phyloP scores from a whole-genome alignment of 257 asterid species.

The Jacaranda mimosifolia region DNA sequence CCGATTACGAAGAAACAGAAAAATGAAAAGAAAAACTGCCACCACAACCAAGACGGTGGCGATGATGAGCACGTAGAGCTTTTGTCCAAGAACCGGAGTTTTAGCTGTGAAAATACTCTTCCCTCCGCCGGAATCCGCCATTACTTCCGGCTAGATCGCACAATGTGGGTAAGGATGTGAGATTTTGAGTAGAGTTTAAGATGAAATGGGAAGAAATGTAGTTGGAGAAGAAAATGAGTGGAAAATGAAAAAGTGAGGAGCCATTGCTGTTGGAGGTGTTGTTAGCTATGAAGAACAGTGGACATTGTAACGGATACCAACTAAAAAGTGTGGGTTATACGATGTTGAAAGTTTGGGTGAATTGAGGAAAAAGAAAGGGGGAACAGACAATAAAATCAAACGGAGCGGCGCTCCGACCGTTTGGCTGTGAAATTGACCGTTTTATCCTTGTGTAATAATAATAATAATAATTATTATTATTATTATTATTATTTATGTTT shows the following conservation, averaged over 20 bases:
- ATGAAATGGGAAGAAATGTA: conserved; percentile 22
- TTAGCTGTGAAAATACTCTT: conserved; percentile 48
- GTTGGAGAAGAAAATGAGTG: conserved; percentile 42
- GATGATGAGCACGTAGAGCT: conserved; percentile 66
- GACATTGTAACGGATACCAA: conserved; percentile 42
- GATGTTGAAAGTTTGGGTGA: conserved; percentile 5
- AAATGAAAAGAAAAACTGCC: conserved; percentile 49
- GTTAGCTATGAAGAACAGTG: conserved; percentile 27
- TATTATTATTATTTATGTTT: too few species aligned
- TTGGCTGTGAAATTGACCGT: conserved; percentile 17
- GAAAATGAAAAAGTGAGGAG: conserved; percentile 23
- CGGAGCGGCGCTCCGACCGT: conserved; percentile 38
- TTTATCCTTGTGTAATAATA: not conserved
- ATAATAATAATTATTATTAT: too few species aligned
- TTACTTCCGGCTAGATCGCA: conserved; percentile 46
- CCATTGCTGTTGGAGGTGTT: conserved; percentile 25
- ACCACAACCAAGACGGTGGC: conserved; percentile 57
- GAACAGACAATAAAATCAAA: not conserved
- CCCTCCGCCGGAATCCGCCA: conserved; percentile 57
- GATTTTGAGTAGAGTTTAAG: conserved; percentile 26
- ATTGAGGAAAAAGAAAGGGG: conserved; percentile 31
- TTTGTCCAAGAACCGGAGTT: conserved; percentile 80
- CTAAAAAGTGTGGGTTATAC: conserved; percentile 32
- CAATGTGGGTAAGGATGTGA: conserved; percentile 16
- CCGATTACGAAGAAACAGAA: conserved; percentile 54